These are phyloP conservation scores for Aegilops bicornis DNA, from an alignment of 176 grass and related monocot species.

Conservation along the genomic window DNA sequence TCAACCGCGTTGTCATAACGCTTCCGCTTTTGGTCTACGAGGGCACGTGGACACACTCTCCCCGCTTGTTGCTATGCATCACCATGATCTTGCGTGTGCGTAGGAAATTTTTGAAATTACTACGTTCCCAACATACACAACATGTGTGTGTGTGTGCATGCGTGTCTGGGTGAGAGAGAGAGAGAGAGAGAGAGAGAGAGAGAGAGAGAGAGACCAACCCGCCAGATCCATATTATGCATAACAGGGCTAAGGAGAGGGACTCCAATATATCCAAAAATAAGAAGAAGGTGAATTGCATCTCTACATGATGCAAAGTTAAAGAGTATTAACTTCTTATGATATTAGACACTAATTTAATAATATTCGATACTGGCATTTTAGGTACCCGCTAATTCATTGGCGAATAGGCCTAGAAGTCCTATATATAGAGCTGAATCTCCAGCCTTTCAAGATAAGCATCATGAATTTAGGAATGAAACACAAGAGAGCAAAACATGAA, in stretches of 20 bases:
- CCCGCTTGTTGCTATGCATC: no score
- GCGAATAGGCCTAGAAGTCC: conserved; percentile 91
- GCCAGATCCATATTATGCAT: conserved; percentile 99
- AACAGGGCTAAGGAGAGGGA: conserved; percentile 86
- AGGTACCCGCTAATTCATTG: conserved; percentile 78
- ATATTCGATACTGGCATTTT: neutral
- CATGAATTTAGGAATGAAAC: conserved; percentile 11
- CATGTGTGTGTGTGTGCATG: neutral
- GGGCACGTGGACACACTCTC: no score
- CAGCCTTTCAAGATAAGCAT: conserved; percentile 51
- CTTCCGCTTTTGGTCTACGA: no score
- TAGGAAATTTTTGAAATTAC: no score
- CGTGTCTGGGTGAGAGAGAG: neutral
- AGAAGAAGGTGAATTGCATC: conserved; percentile 94
- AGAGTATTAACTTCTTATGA: conserved; percentile 17
- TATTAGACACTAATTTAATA: neutral
- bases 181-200: conserved; percentile 29
- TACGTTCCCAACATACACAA: neutral
- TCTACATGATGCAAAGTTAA: conserved; percentile 52
- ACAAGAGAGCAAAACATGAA: neutral
- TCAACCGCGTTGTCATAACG: no score
- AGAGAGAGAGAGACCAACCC: conserved; percentile 57
- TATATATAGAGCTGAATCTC: conserved; percentile 90
- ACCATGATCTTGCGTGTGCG: no score
- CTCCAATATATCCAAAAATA: conserved; percentile 90